phyloP scores from a whole-genome alignment of 192 early-diverging fungal genomes.

The Rhizoclosmatium sp. region DNA sequence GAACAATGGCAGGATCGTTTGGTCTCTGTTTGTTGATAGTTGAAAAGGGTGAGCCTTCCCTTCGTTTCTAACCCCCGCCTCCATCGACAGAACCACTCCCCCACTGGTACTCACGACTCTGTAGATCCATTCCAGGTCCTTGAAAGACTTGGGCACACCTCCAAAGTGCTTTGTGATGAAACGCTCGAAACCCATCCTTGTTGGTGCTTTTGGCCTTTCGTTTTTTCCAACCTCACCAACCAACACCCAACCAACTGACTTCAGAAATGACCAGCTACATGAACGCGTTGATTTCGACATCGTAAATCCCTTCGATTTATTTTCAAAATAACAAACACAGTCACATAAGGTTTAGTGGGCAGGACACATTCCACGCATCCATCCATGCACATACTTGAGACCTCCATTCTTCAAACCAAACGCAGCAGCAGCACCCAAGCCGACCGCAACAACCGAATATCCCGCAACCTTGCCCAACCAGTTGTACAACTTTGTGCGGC shows the following conservation, averaged over 20 bases:
- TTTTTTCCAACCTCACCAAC: conserved; percentile 2
- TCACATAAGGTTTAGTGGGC: background rate
- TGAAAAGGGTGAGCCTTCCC: background rate
- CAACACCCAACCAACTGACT: background rate
- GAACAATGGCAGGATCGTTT: conserved; percentile 46
- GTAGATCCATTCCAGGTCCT: conserved; percentile 56
- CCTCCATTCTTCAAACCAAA: conserved; percentile 15
- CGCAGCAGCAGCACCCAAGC: background rate
- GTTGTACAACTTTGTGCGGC: conserved; percentile 43
- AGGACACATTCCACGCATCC: background rate
- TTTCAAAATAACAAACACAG: background rate
- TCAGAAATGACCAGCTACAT: background rate
- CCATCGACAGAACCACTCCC: background rate
- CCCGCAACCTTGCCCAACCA: background rate
- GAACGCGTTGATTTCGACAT: background rate
- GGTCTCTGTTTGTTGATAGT: conserved; percentile 31
- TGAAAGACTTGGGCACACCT: conserved; percentile 50
- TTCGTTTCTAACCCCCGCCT: background rate
- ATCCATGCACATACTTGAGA: conserved; percentile 10
- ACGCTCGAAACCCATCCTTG: conserved; percentile 12
- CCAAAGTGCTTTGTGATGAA: conserved; percentile 50
- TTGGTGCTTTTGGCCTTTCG: background rate
- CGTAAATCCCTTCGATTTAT: background rate
- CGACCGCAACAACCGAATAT: background rate
- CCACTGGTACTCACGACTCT: conserved; percentile 42